Evolutionary conservation across 2,329 filamentous ascomycete genomes (phyloP).

Genomic region (Septoria linicola): DNA sequence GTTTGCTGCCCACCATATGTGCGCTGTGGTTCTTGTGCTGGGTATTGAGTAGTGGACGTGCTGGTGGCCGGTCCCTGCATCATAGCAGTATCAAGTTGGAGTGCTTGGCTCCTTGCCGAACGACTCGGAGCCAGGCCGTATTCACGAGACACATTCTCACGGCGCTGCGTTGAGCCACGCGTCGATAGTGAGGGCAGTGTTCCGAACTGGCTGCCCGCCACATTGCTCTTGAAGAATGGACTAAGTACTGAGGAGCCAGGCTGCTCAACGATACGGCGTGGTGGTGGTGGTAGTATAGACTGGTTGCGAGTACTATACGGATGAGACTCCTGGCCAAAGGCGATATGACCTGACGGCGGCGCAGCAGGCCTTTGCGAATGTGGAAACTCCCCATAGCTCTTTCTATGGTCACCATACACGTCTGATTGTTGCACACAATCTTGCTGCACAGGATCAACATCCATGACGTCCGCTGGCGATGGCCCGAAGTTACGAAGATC

Average conservation of each 20-base stretch:
- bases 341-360: not conserved
- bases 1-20: not conserved
- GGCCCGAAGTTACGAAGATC: not conserved
- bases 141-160: no score
- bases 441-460: not conserved
- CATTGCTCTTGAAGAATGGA: constrained; percentile 39
- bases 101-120: not conserved
- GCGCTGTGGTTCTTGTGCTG: not conserved
- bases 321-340: not conserved
- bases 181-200: not conserved
- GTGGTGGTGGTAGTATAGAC: not conserved
- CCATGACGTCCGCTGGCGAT: not conserved
- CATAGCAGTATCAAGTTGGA: not conserved
- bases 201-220: not conserved
- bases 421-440: not conserved
- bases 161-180: not conserved
- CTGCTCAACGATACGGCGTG: constrained; percentile 3
- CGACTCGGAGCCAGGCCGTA: not conserved
- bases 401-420: not conserved
- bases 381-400: not conserved
- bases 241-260: constrained; percentile 38
- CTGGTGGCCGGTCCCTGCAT: not conserved
- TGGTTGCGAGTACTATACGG: not conserved
- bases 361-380: not conserved
- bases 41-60: not conserved